Evolutionary conservation across 2,329 filamentous ascomycete genomes (phyloP), one percentile per base, ranked within the genome.

Genomic region (Xylariaceae sp.): DNA sequence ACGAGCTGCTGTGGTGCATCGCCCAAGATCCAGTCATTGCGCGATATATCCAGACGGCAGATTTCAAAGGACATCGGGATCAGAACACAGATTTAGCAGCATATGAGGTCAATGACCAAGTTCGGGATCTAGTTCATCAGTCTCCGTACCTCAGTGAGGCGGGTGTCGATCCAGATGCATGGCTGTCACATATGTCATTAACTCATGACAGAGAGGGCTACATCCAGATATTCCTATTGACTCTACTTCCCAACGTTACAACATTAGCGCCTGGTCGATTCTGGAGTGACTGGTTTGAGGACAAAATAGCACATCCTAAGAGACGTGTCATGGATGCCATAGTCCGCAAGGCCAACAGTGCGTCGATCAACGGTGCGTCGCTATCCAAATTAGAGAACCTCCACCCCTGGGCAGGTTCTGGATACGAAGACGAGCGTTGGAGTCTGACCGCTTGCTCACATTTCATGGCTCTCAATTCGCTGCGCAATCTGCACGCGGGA

Each of bases 1-100:
- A 16, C 8, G 31, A 33, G 31, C 31, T 33, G 8, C 9, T 33
- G 9, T 7, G 15, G 17, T 33, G 15, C 31, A 33, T 33, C 17
- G 31, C 31, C 31, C 13, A 16, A 16, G 31, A 33, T 16, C 31
- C 31, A 16, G 17, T 16, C 15, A 16, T 33, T 16, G 31, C 9
- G 8, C 31, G 31, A 9, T 33, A 33, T 16, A 33, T 33, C 31
- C 31, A 33, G 15, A 33, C 31, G 31, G 31, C 31, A 33, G 15
- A 33, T 33, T 33, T 33, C 9, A 33, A 33, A 33, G 26, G 26
- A n/a, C n/a, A n/a, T n/a, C n/a, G n/a, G n/a, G n/a, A n/a, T n/a
- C n/a, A n/a, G n/a, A 29, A 29, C 26, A 9, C 26, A 9, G 9
- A 29, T n/a, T n/a, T n/a, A n/a, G n/a, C n/a, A n/a, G 8, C 31